Base-by-base conservation (phyloP, 345 rosid species). In the Sisymbrium irio region DNA sequence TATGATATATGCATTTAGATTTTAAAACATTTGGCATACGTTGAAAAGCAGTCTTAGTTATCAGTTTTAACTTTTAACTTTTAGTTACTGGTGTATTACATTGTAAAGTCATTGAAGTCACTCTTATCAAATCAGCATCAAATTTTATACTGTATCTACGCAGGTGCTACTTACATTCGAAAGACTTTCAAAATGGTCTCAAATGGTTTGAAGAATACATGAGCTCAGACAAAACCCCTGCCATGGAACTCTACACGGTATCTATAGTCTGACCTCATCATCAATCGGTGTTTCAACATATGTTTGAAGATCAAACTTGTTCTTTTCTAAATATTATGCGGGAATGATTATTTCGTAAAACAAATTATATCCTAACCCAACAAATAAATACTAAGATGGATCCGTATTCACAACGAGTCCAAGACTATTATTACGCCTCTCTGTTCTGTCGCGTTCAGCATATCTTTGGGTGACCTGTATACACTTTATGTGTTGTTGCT, bases 151-250 rank as follows among this genome's bases (percentile, higher is more conserved):
- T 47, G 25, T 60, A 72, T 61, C 63, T 73, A n/a, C 68, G 36
- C 76, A 95, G 99, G 86, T 95, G 99, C 82, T 87, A 95, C 81
- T 78, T 90, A 61, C 83, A 71, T 59, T 69, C 88, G 46, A 89
- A 94, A 69, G 92, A 95, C 77, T 72, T 92, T 19, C 87, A 90
- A 59, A 84, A 69, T 32, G 97, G 89, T 83, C 83, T 78, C 78
- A 79, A 80, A 83, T 20, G 51, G 62, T 88, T 88, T 81, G 83
- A 85, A 73, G 89, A 90, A 22, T 78, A 82, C 85, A 62, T 87
- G 81, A 82, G 45, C 20, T 71, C 89, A 62, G 85, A 82, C 74
- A 92, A 62, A 81, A 47, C 72, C 47, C 84, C 85, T 19, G 51
- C 55, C 1, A 36, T 78, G 7, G 99, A 90, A 71, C 83, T 92